Conservation (phyloP, 768 basidiomycete genomes). For the Cantharellus anzutake region DNA sequence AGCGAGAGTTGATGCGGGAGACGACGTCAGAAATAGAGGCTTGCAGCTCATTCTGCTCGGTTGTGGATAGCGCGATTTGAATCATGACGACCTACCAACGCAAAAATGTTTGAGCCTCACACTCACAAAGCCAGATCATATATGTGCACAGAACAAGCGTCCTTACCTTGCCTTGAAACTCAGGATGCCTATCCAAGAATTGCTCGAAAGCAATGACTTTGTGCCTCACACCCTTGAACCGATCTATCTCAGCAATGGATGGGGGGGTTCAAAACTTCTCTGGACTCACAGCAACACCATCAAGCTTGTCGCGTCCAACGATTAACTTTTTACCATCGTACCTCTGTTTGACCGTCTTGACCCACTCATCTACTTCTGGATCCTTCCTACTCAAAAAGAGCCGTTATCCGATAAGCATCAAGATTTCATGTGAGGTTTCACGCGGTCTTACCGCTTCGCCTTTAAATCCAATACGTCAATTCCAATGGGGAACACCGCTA, state of each 20-base stretch:
- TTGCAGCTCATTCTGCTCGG: constrained; percentile 52
- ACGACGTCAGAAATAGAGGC: constrained; percentile 59
- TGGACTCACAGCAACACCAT: constrained; percentile 45
- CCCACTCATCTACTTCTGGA: constrained; percentile 69
- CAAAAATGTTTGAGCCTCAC: too few species aligned
- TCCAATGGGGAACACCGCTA: constrained; percentile 80
- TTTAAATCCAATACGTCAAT: constrained; percentile 58
- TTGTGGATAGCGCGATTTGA: constrained; percentile 73
- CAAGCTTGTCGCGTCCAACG: constrained; percentile 77
- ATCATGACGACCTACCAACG: constrained; percentile 47
- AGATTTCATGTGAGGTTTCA: not conserved
- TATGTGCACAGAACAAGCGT: too few species aligned
- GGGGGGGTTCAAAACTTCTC: not conserved
- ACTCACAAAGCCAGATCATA: not conserved
- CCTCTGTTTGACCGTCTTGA: constrained; percentile 53
- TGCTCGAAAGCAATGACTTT: constrained; percentile 70
- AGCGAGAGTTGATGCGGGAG: constrained; percentile 63
- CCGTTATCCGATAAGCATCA: not conserved
- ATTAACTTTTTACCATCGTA: constrained; percentile 76
- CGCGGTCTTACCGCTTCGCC: constrained; percentile 35
- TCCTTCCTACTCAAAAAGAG: constrained; percentile 29
- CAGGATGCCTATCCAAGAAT: constrained; percentile 62
- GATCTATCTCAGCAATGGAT: not conserved
- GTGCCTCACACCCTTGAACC: constrained; percentile 45
- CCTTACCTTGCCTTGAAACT: constrained; percentile 52